Conservation (phyloP, 371 early-diverging fungal species). For the Zancudomyces culisetae region DNA sequence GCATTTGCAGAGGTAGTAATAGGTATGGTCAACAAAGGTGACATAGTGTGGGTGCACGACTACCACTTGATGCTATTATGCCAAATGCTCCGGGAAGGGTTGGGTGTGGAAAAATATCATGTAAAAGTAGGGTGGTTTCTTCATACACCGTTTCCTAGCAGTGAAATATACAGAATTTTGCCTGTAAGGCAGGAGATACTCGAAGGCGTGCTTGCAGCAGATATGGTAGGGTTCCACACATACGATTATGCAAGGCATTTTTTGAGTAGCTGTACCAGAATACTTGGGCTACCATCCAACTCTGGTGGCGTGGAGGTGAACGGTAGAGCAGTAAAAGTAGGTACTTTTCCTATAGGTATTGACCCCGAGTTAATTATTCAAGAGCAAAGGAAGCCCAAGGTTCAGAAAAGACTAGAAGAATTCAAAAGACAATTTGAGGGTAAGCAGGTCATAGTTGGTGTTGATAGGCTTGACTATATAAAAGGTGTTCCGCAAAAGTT, state of each 20-base stretch:
- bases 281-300: conserved; percentile 74
- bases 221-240: conserved; percentile 96
- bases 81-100: conserved; percentile 47
- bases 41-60: conserved; percentile 99
- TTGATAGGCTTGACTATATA: conserved; percentile 98
- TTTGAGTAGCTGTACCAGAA: conserved; percentile 83
- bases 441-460: conserved; percentile 86
- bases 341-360: conserved; percentile 99
- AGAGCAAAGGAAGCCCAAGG: conserved; percentile 44
- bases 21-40: conserved; percentile 68
- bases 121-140: conserved; percentile 97
- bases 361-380: conserved; percentile 88
- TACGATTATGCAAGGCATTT: conserved; percentile 99
- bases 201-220: conserved; percentile 72
- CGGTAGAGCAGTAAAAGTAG: conserved; percentile 74
- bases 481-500: conserved; percentile 99
- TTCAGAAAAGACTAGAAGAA: conserved; percentile 50
- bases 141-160: conserved; percentile 96
- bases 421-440: conserved; percentile 74
- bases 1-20: conserved; percentile 78
- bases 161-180: conserved; percentile 82
- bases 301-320: conserved; percentile 85
- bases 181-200: conserved; percentile 84
- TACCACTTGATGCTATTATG: conserved; percentile 98
- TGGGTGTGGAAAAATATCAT: conserved; percentile 29